These are phyloP conservation scores for Arabidopsis lyrata DNA, from an alignment of 441 rosid species.

Conservation along the genomic window DNA sequence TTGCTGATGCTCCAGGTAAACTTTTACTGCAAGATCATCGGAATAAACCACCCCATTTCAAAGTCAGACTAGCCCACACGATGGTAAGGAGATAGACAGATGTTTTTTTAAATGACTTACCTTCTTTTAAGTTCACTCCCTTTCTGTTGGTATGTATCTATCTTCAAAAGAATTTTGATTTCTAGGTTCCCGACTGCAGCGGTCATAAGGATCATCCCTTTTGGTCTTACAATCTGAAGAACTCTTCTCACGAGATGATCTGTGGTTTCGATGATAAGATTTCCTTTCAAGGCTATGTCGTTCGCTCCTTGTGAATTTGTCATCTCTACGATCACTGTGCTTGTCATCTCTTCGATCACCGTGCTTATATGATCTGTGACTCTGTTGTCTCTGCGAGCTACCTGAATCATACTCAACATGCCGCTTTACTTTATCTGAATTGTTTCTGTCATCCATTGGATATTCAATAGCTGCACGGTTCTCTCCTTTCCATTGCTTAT, in stretches of 20 bases:
- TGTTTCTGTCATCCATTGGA: constrained; percentile 39
- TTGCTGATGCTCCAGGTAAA: constrained; percentile 62
- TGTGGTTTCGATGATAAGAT: constrained; percentile 47
- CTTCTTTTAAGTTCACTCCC: constrained; percentile 40
- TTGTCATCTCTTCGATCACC: constrained; percentile 51
- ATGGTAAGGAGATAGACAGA: constrained; percentile 29
- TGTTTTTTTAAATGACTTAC: background rate
- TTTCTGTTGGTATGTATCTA: constrained; percentile 78
- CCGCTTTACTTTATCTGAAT: constrained; percentile 40
- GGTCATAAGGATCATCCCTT: constrained; percentile 41
- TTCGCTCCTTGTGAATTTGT: constrained; percentile 45
- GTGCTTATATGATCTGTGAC: constrained; percentile 46
- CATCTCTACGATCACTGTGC: constrained; percentile 49
- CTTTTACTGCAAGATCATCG: constrained; percentile 69
- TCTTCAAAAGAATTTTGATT: constrained; percentile 62
- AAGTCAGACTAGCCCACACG: constrained; percentile 22
- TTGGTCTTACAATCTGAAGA: constrained; percentile 44
- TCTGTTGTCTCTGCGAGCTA: constrained; percentile 52
- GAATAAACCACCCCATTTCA: constrained; percentile 16
- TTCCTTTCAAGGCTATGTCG: constrained; percentile 46
- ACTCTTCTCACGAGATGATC: constrained; percentile 48
- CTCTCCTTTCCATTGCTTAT: constrained; percentile 44
- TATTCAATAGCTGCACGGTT: constrained; percentile 42
- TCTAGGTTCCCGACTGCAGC: constrained; percentile 35
- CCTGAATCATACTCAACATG: constrained; percentile 53